Conservation (phyloP, 345 rosid genomes). For the Viola odorata region DNA sequence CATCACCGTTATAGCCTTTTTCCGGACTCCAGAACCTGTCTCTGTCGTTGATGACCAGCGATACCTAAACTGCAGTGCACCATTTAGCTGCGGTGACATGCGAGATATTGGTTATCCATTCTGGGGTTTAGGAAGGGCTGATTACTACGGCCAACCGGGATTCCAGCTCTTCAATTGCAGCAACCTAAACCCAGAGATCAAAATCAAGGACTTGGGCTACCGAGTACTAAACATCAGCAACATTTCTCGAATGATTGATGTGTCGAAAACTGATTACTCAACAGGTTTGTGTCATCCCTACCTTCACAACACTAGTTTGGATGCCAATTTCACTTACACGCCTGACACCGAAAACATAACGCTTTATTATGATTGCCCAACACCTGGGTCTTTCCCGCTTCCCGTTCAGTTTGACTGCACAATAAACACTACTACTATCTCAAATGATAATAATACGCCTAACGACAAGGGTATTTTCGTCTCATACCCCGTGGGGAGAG, state of each 20-base stretch:
- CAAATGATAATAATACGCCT: background rate
- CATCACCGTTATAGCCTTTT: too few species aligned
- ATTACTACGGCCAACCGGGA: slow-evolving; percentile 23
- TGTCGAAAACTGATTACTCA: slow-evolving; percentile 25
- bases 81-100: slow-evolving; percentile 22
- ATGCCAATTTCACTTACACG: background rate
- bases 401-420: background rate
- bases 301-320: background rate
- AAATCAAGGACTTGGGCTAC: slow-evolving; percentile 14
- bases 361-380: slow-evolving; percentile 23
- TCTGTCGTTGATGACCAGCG: background rate
- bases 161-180: slow-evolving; percentile 20
- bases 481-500: too few species aligned
- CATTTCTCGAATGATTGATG: slow-evolving; percentile 2
- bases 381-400: background rate
- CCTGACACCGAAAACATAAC: slow-evolving; percentile 2
- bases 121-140: slow-evolving; percentile 20
- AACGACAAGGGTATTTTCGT: too few species aligned
- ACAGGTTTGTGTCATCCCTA: slow-evolving; percentile 13
- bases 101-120: slow-evolving; percentile 26
- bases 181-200: slow-evolving; percentile 14
- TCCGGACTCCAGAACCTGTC: background rate
- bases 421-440: background rate
- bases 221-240: slow-evolving; percentile 15
- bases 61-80: slow-evolving; percentile 16